Base-by-base conservation (phyloP, 2,329 filamentous ascomycete species). In the Phaeophleospora eucalypticola region DNA sequence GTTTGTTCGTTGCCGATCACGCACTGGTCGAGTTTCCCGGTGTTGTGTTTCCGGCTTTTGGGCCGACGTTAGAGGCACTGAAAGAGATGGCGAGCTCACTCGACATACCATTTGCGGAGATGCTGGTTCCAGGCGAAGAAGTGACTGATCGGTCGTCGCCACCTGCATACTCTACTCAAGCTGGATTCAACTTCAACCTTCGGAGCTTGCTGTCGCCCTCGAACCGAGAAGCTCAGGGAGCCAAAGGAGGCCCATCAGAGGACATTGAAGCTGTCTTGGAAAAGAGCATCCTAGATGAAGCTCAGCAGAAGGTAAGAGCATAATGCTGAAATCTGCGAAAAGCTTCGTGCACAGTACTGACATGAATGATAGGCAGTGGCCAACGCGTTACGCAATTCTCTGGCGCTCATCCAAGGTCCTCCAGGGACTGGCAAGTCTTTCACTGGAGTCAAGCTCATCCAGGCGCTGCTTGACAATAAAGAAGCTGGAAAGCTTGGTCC, bases 391-490 rank as follows among this genome's bases (percentile, higher is more conserved):
- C 67, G 61, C 0, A 75, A 74, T 6, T 64, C 67, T 0, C 63
- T 88, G 0, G 80, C 78, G 39, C 62, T 83, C 0, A 84, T 89
- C 1, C 84, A 88, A 68, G 86, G 86, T 0, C 86, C 86, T 1
- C 86, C 86, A 54, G 84, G 81, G 0, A 89, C 84, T 0, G 86
- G 86, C 1, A 90, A 90, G 54, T 87, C 84, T 0, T 87, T 87
- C 51, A 76, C 87, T 2, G 86, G 86, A 0, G 80, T 84, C 0
- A 66, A 85, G 2, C 68, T 83, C 1, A 76, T 79, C 0, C 81
- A 82, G 43, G 63, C 72, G 0, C 59, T 89, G 0, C 65, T 81
- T 16, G 60, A 77, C 1, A 57, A 71, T 4, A 80, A 77, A 0
- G 16, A 54, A 0, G 68, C 77, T 20, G 77, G 62, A 0, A 76